A percentile compares a stretch with the other conserved stretches of the same genome.
These are phyloP conservation scores for Sphagnum fallax DNA, from an alignment of 228 moss, liverwort and hornwort species.

Conservation along the genomic window DNA sequence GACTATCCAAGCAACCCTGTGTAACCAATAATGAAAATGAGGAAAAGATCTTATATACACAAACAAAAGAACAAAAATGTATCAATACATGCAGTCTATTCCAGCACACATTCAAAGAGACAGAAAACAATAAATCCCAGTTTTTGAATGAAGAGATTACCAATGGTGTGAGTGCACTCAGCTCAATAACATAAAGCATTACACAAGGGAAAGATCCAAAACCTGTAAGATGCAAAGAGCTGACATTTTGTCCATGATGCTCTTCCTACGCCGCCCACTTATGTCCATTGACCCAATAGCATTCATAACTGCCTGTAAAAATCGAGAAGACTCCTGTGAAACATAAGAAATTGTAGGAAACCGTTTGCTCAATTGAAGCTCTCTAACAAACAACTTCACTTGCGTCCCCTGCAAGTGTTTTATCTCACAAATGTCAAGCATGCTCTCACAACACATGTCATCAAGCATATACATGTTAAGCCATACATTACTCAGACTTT, in stretches of 20 bases:
- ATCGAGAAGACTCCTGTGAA: neutral
- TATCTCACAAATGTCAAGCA: too few species aligned
- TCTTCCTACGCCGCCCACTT: constrained; percentile 42
- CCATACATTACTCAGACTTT: too few species aligned
- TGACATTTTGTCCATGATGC: constrained; percentile 82
- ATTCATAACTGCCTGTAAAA: constrained; percentile 55
- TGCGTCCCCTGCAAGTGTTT: constrained; percentile 44
- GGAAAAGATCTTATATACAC: neutral
- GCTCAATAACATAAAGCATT: neutral
- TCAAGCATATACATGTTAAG: too few species aligned
- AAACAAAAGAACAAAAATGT: neutral
- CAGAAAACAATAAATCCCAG: neutral
- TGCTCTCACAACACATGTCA: too few species aligned
- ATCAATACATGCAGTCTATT: neutral
- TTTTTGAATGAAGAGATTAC: neutral
- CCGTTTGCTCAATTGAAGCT: constrained; percentile 57
- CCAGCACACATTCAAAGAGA: neutral
- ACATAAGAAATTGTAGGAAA: constrained; percentile 57
- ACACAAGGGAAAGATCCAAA: neutral
- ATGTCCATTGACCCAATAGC: constrained; percentile 62
- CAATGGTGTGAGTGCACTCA: neutral
- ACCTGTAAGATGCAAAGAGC: constrained; percentile 89
- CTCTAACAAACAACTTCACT: constrained; percentile 63
- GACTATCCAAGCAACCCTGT: constrained; percentile 20
- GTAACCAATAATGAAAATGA: neutral